Percentiles rank a stretch among this genome's conserved stretches.
phyloP scores from a whole-genome alignment of 768 basidiomycete genomes.

The Hydnum rufescens region DNA sequence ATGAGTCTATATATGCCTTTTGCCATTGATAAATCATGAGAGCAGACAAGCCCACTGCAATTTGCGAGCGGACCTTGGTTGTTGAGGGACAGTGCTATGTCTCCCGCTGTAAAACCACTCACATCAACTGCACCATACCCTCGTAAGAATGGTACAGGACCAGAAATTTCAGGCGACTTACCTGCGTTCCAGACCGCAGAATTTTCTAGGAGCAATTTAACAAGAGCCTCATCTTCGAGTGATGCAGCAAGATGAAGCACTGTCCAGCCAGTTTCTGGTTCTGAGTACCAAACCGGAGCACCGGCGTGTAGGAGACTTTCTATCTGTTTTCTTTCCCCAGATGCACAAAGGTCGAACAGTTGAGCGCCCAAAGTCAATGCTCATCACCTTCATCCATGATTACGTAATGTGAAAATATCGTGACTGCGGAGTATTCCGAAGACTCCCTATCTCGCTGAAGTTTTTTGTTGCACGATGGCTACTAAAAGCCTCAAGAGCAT shows the following conservation, averaged over 20 bases:
- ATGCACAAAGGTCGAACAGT: too few species aligned
- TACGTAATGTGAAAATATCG: too few species aligned
- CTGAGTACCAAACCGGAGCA: conserved; percentile 78
- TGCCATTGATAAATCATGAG: neutral
- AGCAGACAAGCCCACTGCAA: neutral
- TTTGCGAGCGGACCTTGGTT: conserved; percentile 25
- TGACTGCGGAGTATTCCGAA: too few species aligned
- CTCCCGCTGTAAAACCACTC: conserved; percentile 65
- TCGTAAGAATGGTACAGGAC: conserved; percentile 10
- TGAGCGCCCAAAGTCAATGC: too few species aligned
- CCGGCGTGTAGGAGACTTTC: neutral
- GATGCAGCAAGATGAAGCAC: conserved; percentile 77
- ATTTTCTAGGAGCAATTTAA: conserved; percentile 46
- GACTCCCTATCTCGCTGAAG: neutral
- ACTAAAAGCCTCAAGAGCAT: conserved; percentile 90
- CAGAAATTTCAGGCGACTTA: conserved; percentile 15
- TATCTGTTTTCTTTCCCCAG: too few species aligned
- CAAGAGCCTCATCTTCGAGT: conserved; percentile 40
- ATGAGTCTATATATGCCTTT: conserved; percentile 39
- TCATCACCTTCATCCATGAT: too few species aligned
- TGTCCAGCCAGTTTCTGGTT: conserved; percentile 56
- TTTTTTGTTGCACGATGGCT: conserved; percentile 26
- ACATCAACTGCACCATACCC: conserved; percentile 39
- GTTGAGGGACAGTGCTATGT: conserved; percentile 76
- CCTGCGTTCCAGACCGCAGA: conserved; percentile 89